phyloP scores from a whole-genome alignment of 306 rosid genomes.

The Prinsepia uniflora region DNA sequence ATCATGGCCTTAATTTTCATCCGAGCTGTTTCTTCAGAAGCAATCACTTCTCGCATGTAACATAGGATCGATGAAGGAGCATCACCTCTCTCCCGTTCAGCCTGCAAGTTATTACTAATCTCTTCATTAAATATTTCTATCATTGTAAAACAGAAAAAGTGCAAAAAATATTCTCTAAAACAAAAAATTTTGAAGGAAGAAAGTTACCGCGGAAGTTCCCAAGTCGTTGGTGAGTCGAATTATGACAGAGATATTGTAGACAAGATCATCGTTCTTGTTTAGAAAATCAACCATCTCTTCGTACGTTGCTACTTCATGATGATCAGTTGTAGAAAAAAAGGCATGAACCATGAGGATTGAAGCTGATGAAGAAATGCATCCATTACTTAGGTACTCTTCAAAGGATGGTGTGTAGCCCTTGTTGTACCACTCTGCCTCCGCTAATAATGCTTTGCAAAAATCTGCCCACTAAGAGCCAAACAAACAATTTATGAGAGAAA shows the following conservation, averaged over 20 bases:
- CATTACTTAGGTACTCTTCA: slow-evolving; percentile 51
- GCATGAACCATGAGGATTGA: slow-evolving; percentile 36
- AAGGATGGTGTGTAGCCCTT: slow-evolving; percentile 41
- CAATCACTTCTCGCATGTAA: slow-evolving; percentile 42
- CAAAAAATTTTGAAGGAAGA: not conserved
- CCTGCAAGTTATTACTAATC: slow-evolving; percentile 24
- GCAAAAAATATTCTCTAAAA: too few relatives aligned
- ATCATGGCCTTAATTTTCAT: slow-evolving; percentile 32
- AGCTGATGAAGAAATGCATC: slow-evolving; percentile 56
- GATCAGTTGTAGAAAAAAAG: slow-evolving; percentile 25
- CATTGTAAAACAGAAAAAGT: not conserved
- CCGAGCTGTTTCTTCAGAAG: slow-evolving; percentile 42
- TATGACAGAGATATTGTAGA: slow-evolving; percentile 31
- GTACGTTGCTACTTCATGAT: slow-evolving; percentile 9
- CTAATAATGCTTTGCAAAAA: slow-evolving; percentile 44
- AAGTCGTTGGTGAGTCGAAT: slow-evolving; percentile 36
- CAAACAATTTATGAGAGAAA: too few relatives aligned
- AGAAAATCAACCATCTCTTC: slow-evolving; percentile 22
- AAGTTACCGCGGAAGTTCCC: slow-evolving; percentile 30
- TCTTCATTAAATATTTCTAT: not conserved
- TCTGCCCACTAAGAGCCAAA: slow-evolving; percentile 45
- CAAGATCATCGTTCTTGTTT: slow-evolving; percentile 18
- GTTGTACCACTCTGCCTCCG: slow-evolving; percentile 62
- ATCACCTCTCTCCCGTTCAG: slow-evolving; percentile 63
- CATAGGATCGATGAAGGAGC: slow-evolving; percentile 52